Conservation (phyloP, 305 asterid species). For the Fraxinus greggii region DNA sequence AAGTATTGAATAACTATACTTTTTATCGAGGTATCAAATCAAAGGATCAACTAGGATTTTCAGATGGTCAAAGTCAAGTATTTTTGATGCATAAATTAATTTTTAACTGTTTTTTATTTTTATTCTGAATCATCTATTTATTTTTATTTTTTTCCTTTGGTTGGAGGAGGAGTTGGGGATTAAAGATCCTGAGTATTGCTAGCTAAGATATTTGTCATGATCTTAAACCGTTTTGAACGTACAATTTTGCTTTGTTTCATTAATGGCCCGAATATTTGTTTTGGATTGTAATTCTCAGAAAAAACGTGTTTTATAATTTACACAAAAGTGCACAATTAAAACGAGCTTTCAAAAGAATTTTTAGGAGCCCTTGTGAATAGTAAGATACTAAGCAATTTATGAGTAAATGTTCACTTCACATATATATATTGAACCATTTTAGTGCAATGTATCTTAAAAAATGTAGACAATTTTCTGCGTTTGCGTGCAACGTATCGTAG, state of each 20-base stretch:
- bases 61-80: neutral
- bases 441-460: neutral
- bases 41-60: neutral
- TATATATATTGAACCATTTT: neutral
- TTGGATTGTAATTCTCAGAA: neutral
- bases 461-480: neutral
- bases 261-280: neutral
- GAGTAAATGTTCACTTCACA: constrained; percentile 4
- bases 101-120: no score
- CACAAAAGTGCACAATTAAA: neutral
- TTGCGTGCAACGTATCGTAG: neutral
- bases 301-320: neutral
- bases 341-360: neutral
- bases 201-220: neutral
- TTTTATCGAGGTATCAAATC: no score
- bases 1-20: no score
- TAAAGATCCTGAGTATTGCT: neutral
- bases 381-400: neutral
- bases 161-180: neutral
- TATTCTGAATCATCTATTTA: no score
- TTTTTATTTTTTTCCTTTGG: no score
- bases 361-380: neutral
- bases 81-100: neutral
- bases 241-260: neutral
- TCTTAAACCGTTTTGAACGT: neutral